Evolutionary conservation across 495 filamentous ascomycete species (phyloP).

Genomic region (Aspergillus coremiiformis): DNA sequence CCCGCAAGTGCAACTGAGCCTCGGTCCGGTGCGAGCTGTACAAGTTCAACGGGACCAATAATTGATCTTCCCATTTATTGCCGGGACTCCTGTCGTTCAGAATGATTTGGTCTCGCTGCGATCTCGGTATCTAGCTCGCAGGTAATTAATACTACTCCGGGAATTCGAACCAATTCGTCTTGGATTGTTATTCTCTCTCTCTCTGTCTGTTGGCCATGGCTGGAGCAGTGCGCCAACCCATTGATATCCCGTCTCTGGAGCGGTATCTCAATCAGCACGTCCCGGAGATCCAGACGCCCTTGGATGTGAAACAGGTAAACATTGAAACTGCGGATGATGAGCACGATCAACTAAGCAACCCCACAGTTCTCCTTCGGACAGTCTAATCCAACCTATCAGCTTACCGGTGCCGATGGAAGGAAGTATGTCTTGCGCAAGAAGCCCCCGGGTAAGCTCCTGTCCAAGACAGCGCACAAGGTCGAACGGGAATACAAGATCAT

Average conservation of each 20-base stretch:
- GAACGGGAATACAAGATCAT: conserved; percentile 93
- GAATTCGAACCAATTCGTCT: background rate
- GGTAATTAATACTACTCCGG: too few relatives aligned
- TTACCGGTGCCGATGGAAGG: conserved; percentile 58
- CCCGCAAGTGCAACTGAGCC: conserved; percentile 16
- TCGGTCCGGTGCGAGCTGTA: conserved; percentile 17
- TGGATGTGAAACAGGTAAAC: conserved; percentile 81
- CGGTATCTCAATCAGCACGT: conserved; percentile 67
- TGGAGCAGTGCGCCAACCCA: conserved; percentile 78
- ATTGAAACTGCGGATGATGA: background rate
- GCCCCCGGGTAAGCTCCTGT: conserved; percentile 83
- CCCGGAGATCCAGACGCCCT: conserved; percentile 68
- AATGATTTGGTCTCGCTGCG: background rate
- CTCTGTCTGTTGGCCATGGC: conserved; percentile 54
- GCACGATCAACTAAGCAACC: background rate
- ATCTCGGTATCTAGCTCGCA: background rate
- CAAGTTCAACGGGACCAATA: too few relatives aligned
- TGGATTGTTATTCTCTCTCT: background rate
- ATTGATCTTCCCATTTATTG: conserved; percentile 4
- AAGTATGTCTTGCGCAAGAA: conserved; percentile 91
- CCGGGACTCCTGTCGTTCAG: conserved; percentile 1
- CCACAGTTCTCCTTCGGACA: conserved; percentile 89
- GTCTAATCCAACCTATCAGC: conserved; percentile 92
- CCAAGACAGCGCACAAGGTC: conserved; percentile 89
- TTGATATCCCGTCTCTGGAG: conserved; percentile 71